Conservation (phyloP, 2,329 filamentous ascomycete genomes). For the Trichoderma koningiopsis region DNA sequence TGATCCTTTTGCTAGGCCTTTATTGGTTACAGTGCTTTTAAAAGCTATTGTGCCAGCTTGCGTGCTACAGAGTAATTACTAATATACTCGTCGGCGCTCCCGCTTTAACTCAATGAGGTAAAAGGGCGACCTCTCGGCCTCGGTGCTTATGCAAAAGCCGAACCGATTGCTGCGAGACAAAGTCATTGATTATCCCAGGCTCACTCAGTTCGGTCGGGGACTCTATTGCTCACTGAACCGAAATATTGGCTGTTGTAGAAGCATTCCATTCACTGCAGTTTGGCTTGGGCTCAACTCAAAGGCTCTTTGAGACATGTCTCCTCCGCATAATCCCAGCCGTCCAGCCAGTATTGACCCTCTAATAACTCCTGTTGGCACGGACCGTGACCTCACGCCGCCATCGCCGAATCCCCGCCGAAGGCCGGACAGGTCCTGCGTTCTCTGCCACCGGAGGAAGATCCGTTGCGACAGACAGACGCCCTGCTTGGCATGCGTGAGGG, state of each 20-base stretch:
- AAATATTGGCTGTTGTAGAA: not conserved
- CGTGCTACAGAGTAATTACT: not conserved
- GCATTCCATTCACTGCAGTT: not conserved
- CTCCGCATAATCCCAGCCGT: constrained; percentile 3
- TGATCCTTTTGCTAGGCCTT: not conserved
- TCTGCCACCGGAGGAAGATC: constrained; percentile 59
- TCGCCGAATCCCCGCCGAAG: constrained; percentile 24
- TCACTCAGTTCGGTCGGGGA: constrained; percentile 12
- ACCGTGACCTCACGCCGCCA: constrained; percentile 19
- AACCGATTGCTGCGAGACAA: constrained; percentile 8
- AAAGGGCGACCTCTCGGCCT: not conserved
- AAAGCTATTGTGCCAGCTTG: not conserved
- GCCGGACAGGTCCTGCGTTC: constrained; percentile 42
- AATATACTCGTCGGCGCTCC: not conserved
- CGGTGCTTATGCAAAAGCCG: constrained; percentile 10
- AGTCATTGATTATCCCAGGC: constrained; percentile 10
- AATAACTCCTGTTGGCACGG: constrained; percentile 10
- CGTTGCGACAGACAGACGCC: constrained; percentile 73
- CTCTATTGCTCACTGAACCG: constrained; percentile 18
- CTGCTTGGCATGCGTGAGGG: constrained; percentile 67
- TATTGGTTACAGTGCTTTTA: not conserved
- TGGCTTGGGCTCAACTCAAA: not conserved
- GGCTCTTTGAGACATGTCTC: constrained; percentile 19
- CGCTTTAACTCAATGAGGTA: constrained; percentile 17
- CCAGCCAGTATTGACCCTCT: not conserved